Evolutionary conservation across 495 filamentous ascomycete species (phyloP).

Genomic region (Penicillium goetzii): DNA sequence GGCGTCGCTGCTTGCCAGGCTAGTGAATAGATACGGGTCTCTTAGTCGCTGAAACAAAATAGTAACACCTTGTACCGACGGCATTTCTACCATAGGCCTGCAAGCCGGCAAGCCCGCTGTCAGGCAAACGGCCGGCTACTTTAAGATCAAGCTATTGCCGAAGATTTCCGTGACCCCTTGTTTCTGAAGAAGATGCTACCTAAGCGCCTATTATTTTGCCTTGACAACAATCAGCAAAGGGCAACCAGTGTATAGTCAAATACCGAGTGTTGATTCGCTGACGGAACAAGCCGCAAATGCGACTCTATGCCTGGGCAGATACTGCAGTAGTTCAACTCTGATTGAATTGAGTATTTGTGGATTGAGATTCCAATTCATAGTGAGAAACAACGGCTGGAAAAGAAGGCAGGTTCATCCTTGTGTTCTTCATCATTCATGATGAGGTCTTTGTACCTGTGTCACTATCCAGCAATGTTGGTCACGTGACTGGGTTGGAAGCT

Average conservation of each 20-base stretch:
- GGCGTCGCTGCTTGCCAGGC: neutral
- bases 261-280: neutral
- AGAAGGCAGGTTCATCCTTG: neutral
- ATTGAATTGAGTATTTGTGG: neutral
- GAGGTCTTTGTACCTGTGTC: neutral
- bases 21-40: neutral
- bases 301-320: neutral
- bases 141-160: neutral
- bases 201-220: neutral
- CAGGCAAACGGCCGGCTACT: neutral
- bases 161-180: neutral
- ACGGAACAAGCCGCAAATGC: neutral
- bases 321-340: neutral
- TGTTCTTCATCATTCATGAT: neutral
- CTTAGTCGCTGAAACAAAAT: neutral
- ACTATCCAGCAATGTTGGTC: neutral
- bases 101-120: too few species aligned
- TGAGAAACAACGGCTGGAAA: neutral
- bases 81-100: neutral
- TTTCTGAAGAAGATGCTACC: neutral
- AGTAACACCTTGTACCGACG: neutral
- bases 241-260: neutral
- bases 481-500: constrained; percentile 11
- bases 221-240: neutral
- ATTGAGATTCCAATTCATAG: neutral